Evolutionary conservation across 1,284 basidiomycete genomes (phyloP).

Genomic region (Pseudozyma thailandica): DNA sequence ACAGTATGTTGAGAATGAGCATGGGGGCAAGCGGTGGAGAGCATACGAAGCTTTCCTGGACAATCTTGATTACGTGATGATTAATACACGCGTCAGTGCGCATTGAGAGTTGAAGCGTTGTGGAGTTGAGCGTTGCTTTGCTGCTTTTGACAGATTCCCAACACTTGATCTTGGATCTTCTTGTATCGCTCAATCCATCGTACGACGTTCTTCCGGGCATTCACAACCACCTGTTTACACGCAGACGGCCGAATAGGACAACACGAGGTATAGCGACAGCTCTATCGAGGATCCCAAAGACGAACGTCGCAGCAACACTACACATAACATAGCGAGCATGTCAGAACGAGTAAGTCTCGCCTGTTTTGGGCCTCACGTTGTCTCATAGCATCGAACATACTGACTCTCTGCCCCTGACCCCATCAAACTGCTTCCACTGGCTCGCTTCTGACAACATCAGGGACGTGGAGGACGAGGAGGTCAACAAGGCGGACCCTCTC

Average conservation of each 20-base stretch:
- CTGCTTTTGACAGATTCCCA: conserved; percentile 9
- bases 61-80: conserved; percentile 25
- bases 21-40: conserved; percentile 15
- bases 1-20: background rate
- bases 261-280: too few relatives aligned
- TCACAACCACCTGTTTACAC: too few relatives aligned
- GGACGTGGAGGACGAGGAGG: conserved; percentile 24
- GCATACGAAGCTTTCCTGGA: conserved; percentile 17
- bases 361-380: too few relatives aligned
- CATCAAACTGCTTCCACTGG: background rate
- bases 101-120: conserved; percentile 1
- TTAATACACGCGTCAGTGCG: conserved; percentile 7
- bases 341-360: conserved; percentile 34
- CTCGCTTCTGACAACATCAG: conserved; percentile 5
- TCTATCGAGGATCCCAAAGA: too few relatives aligned
- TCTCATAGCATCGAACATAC: too few relatives aligned
- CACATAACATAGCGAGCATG: conserved; percentile 8
- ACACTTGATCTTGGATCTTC: conserved; percentile 1
- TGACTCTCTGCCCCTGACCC: background rate
- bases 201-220: background rate
- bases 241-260: too few relatives aligned
- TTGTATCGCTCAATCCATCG: background rate
- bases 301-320: background rate
- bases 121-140: conserved; percentile 6
- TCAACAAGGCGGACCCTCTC: conserved; percentile 13